Evolutionary conservation across 306 rosid genomes (phyloP), one percentile per base, ranked within the genome.

Genomic region (Herpetospermum pedunculosum): DNA sequence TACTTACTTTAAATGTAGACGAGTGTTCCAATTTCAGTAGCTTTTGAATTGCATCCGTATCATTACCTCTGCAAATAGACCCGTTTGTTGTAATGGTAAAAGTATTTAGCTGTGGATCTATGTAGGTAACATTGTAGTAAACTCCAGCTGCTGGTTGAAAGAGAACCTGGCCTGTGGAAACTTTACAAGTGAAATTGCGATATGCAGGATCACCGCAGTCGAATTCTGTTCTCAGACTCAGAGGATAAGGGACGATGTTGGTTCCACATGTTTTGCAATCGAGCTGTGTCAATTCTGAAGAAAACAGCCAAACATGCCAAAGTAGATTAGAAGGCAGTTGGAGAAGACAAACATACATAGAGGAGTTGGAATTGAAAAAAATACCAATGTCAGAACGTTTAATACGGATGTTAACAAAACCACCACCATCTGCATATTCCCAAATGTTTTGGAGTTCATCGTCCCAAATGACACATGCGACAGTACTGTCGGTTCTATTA

Each of bases 161-260:
- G 50, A 5, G 3, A 26, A 80, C 37, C 5, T 34, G 68, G 18
- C 77, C 52, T 1, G 0, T 5, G 0, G 4, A 0, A 12, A 5
- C 0, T 2, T 65, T n/a, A 21, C 77, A 80, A 0, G 1, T 5
- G 40, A 80, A 76, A 19, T 43, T 48, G 11, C 1, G 15, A 64
- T 75, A 80, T 37, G 37, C 16, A 6, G 62, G 80, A 16, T 70
- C 77, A 15, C 80, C 83, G 37, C 83, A 80, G 18, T 21, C 5
- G 46, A 59, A 26, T 1, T 40, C 7, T 11, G 74, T 76, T 15
- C 74, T 80, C 32, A 80, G 34, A 14, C 82, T 79, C 13, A 79
- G 32, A 25, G 83, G 80, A 13, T 80, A 80, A 52, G 83, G 83
- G 34, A 80, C 72, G 14, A 60, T 4, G 50, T 70, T 40, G 18